These are phyloP conservation scores for Chlorella ohadii DNA, from an alignment of 139 green algal species.

Conservation along the genomic window DNA sequence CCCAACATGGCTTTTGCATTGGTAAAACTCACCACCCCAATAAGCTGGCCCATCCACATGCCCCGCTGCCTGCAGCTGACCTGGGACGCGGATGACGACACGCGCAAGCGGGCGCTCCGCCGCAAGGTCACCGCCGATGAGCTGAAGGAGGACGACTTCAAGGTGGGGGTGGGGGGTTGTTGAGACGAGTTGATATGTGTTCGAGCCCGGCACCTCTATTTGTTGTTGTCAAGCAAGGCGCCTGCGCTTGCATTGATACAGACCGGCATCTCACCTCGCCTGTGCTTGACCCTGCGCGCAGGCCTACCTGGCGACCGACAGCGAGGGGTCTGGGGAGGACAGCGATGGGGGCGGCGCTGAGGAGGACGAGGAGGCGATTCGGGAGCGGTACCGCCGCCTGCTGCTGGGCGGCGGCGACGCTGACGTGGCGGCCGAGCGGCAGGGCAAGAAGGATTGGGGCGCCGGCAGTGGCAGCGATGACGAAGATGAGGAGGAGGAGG, in stretches of 20 bases:
- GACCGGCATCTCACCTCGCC: too few relatives aligned
- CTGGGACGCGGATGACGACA: constrained; percentile 90
- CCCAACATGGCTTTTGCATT: too few relatives aligned
- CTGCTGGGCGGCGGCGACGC: constrained; percentile 46
- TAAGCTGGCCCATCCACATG: too few relatives aligned
- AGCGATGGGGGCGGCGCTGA: constrained; percentile 37
- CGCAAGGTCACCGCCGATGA: constrained; percentile 80
- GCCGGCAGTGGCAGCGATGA: constrained; percentile 19
- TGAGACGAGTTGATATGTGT: too few relatives aligned
- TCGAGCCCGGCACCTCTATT: too few relatives aligned
- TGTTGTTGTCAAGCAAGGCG: too few relatives aligned
- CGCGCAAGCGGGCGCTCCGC: constrained; percentile 61
- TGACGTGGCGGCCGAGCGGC: constrained; percentile 13
- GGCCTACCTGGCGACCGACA: constrained; percentile 52
- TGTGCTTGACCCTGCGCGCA: too few relatives aligned
- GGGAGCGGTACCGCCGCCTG: constrained; percentile 59
- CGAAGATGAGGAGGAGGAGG: too few relatives aligned
- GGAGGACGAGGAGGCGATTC: constrained; percentile 59
- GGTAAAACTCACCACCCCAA: too few relatives aligned
- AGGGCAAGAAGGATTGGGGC: constrained; percentile 72
- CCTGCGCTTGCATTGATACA: too few relatives aligned
- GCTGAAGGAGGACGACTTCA: constrained; percentile 92
- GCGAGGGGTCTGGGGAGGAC: constrained; percentile 44
- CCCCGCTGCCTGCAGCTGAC: constrained; percentile 69
- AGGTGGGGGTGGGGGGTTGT: constrained; percentile 26